These are phyloP conservation scores for Entomophthora muscae DNA, from an alignment of 371 early-diverging fungal species.

Conservation along the genomic window DNA sequence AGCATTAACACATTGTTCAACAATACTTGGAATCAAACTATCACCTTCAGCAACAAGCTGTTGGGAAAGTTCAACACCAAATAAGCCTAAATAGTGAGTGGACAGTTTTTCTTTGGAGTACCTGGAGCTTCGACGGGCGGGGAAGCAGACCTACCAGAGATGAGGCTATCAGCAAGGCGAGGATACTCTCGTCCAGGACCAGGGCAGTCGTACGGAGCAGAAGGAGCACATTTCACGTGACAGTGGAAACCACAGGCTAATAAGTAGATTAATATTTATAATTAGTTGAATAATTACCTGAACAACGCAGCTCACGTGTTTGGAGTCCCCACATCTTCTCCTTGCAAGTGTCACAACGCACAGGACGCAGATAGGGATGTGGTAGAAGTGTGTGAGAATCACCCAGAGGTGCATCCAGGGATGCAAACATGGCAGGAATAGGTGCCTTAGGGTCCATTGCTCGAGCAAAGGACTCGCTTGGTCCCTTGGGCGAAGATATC, in stretches of 20 bases:
- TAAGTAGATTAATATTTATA: no score
- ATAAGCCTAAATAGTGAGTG: constrained; percentile 16
- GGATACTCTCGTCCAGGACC: constrained; percentile 7
- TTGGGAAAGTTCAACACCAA: constrained; percentile 32
- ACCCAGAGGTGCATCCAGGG: neutral
- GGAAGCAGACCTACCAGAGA: neutral
- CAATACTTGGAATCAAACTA: constrained; percentile 40
- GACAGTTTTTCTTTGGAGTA: neutral
- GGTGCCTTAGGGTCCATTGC: neutral
- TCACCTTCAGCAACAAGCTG: constrained; percentile 29
- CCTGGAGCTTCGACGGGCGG: neutral
- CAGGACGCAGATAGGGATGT: constrained; percentile 39
- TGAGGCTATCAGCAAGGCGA: neutral
- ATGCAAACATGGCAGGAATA: neutral
- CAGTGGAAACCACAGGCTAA: constrained; percentile 33
- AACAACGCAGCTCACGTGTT: constrained; percentile 51
- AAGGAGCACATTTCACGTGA: constrained; percentile 34
- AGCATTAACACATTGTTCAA: constrained; percentile 51
- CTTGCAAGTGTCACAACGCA: constrained; percentile 62
- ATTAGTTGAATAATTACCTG: constrained; percentile 21
- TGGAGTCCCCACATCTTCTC: constrained; percentile 72
- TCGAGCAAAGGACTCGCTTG: neutral
- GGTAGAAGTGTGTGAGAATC: constrained; percentile 36
- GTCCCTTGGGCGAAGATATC: constrained; percentile 52
- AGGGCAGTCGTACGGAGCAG: constrained; percentile 17